These are phyloP conservation scores for Rhodotorula sphaerocarpa DNA, from an alignment of 768 basidiomycete genomes.

Conservation along the genomic window DNA sequence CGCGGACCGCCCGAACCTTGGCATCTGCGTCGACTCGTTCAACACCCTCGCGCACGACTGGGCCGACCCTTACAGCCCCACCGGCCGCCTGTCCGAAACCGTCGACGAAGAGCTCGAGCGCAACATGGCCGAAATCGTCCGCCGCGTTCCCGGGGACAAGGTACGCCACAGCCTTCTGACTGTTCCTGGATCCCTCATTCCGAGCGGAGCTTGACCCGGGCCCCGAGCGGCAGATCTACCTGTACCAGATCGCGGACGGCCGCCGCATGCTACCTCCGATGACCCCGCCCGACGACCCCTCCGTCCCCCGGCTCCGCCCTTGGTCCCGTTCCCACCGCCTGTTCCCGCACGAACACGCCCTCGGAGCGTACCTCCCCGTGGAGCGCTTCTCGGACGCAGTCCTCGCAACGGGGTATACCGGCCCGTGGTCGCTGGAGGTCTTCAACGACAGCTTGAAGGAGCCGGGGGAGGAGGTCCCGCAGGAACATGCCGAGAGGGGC, in stretches of 20 bases:
- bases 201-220: too few relatives aligned
- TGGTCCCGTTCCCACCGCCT: slow-evolving; percentile 47
- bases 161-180: too few relatives aligned
- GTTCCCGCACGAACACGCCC: slow-evolving; percentile 44
- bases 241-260: slow-evolving; percentile 48
- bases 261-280: slow-evolving; percentile 31
- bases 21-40: slow-evolving; percentile 46
- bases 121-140: slow-evolving; percentile 41
- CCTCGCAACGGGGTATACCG: slow-evolving; percentile 43
- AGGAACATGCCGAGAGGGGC: slow-evolving; percentile 32
- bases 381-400: slow-evolving; percentile 42
- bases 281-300: slow-evolving; percentile 26
- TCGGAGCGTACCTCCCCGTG: slow-evolving; percentile 46
- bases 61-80: slow-evolving; percentile 43
- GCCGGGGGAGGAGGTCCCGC: slow-evolving; percentile 8
- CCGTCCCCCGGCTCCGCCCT: slow-evolving; percentile 36
- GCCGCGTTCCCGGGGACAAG: slow-evolving; percentile 43
- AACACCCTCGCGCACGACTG: slow-evolving; percentile 46
- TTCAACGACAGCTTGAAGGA: slow-evolving; percentile 44
- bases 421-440: slow-evolving; percentile 46
- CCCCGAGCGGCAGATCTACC: slow-evolving; percentile 45
- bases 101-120: slow-evolving; percentile 29
- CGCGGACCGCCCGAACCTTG: slow-evolving; percentile 45
- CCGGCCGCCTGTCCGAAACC: slow-evolving; percentile 37
- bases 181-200: too few relatives aligned